Evolutionary conservation across 345 rosid species (phyloP), one percentile per base, ranked within the genome.

Genomic region (Gossypium turneri): DNA sequence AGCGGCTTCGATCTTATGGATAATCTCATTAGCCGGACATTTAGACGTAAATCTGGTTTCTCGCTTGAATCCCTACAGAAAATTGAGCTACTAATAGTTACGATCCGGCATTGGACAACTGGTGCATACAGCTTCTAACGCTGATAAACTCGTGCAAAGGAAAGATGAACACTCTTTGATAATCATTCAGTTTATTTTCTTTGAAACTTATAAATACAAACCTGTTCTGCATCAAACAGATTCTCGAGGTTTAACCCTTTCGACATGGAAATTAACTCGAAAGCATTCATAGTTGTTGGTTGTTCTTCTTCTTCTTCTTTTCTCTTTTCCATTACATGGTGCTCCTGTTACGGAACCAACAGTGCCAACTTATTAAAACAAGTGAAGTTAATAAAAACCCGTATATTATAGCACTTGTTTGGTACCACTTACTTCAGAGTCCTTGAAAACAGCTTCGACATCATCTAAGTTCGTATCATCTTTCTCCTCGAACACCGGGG

Each of bases 211-310:
- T 9, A 73, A 45, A 74, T 17, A 78, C 84, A 76, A 75, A 92
- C 98, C 98, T 92, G 93, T 74, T 91, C 97, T 50, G 75, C 80
- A 50, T 88, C 97, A 73, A 95, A 89, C 75, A 95, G 83, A 82
- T 95, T 93, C 79, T 75, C 98, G 13, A 95, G 85, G 83, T 95
- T 90, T 76, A 95, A 86, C 67, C 97, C 98, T 45, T 84, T 93
- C 15, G 99, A 93, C 95, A 95, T 83, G 27, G 98, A 88, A 76
- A 95, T 95, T 71, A 95, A 83, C 81, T 95, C 98, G 45, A 95
- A 95, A 24, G 99, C 99, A 69, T 93, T 95, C 88, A 95, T 93
- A 4, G 94, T 85, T 10, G 82, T 80, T 27, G 99, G 99, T 73
- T 88, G 93, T 63, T 88, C 92, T 78, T 95, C 94, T 80, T 71